phyloP scores from a whole-genome alignment of 2,329 filamentous ascomycete species.

The Aureobasidium sp. region DNA sequence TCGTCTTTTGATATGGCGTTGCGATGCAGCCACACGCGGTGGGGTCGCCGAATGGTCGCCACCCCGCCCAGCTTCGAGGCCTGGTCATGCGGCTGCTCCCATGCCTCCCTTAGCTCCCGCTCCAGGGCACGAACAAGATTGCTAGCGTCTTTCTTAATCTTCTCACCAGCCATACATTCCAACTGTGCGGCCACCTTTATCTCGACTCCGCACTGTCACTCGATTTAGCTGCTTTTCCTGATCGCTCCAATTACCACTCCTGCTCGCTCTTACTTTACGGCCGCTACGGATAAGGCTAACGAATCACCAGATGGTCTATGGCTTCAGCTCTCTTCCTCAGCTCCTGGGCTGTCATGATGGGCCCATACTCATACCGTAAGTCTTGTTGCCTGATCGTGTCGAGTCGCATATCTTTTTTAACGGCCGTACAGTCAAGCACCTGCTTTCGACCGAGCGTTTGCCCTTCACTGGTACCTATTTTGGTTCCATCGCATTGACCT shows the following conservation, averaged over 20 bases:
- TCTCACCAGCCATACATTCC: slow-evolving; percentile 14
- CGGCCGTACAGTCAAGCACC: slow-evolving; percentile 54
- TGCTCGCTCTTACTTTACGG: slow-evolving; percentile 16
- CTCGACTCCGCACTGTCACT: slow-evolving; percentile 10
- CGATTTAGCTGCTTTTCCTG: slow-evolving; percentile 13
- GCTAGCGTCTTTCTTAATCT: slow-evolving; percentile 12
- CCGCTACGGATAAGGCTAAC: slow-evolving; percentile 28
- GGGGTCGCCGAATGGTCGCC: slow-evolving; percentile 11
- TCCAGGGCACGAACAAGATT: slow-evolving; percentile 14
- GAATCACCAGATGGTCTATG: slow-evolving; percentile 73
- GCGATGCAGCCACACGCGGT: slow-evolving; percentile 9
- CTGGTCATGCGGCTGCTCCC: slow-evolving; percentile 20
- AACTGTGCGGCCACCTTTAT: slow-evolving; percentile 6
- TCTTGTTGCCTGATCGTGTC: slow-evolving; percentile 13
- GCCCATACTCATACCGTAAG: slow-evolving; percentile 66
- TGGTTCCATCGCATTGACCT: slow-evolving; percentile 79
- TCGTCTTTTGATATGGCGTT: slow-evolving; percentile 10
- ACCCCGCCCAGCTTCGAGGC: slow-evolving; percentile 12
- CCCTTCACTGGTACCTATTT: slow-evolving; percentile 95
- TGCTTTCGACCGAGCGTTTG: slow-evolving; percentile 74
- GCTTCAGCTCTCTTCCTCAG: slow-evolving; percentile 83
- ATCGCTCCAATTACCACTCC: slow-evolving; percentile 6
- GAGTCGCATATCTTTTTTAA: background rate
- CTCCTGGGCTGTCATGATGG: slow-evolving; percentile 93
- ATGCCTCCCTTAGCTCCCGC: slow-evolving; percentile 19